Percentiles rank a stretch among this genome's conserved stretches.
Evolutionary conservation across 179 eudicot genomes (phyloP).

Genomic region (Heliamphora pulchella): DNA sequence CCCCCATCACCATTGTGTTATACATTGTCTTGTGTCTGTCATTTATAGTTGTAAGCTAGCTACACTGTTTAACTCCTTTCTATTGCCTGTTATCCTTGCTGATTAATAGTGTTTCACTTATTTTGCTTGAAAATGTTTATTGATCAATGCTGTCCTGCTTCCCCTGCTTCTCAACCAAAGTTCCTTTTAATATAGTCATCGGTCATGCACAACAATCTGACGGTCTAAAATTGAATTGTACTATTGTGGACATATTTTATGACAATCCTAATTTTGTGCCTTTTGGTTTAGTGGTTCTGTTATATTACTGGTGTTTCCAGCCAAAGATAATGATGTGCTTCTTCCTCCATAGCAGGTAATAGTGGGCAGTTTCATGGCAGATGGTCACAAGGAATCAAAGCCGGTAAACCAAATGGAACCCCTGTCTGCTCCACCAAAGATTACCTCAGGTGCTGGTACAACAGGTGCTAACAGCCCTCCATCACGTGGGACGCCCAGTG

Average conservation of each 20-base stretch:
- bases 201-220: no score
- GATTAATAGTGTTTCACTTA: not conserved
- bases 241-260: no score
- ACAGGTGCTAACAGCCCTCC: slow-evolving; percentile 55
- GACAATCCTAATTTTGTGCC: no score
- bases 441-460: slow-evolving; percentile 26
- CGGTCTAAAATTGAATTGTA: no score
- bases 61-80: not conserved
- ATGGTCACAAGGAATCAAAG: slow-evolving; percentile 40
- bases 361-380: slow-evolving; percentile 58
- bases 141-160: no score
- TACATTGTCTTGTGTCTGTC: not conserved
- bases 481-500: slow-evolving; percentile 59
- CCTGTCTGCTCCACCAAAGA: slow-evolving; percentile 32
- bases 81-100: not conserved
- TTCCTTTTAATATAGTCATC: no score
- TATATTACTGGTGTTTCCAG: not conserved
- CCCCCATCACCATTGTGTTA: not conserved
- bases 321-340: not conserved
- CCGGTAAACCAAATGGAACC: slow-evolving; percentile 35
- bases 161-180: no score
- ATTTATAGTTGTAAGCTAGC: not conserved
- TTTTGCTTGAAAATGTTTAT: no score
- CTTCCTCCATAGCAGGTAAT: slow-evolving; percentile 44
- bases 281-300: not conserved